These are phyloP conservation scores for Cryptosporidium sp. DNA, from an alignment of 169 alveolate species.

Conservation along the genomic window DNA sequence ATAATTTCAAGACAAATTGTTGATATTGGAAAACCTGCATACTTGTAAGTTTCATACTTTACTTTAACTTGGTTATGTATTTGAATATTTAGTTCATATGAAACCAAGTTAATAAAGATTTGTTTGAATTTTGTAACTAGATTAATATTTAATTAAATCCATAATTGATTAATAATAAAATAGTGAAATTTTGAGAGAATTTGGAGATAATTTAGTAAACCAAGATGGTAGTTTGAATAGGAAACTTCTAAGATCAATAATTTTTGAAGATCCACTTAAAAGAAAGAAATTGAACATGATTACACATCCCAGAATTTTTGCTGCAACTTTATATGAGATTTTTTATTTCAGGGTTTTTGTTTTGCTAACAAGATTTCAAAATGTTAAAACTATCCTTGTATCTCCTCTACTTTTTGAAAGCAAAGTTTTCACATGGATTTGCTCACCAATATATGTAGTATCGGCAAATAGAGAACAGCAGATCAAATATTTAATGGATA, in stretches of 20 bases:
- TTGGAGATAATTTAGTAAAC: slow-evolving; percentile 80
- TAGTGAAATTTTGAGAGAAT: slow-evolving; percentile 76
- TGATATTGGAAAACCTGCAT: slow-evolving; percentile 76
- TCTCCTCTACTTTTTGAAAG: slow-evolving; percentile 88
- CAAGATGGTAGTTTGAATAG: slow-evolving; percentile 81
- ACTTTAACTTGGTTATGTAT: neutral
- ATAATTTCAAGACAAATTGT: slow-evolving; percentile 80
- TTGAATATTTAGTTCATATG: neutral
- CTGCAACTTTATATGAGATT: slow-evolving; percentile 77
- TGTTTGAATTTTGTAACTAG: neutral
- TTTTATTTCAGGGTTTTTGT: slow-evolving; percentile 76
- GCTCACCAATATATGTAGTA: slow-evolving; percentile 85
- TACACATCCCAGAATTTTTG: slow-evolving; percentile 81
- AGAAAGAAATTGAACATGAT: slow-evolving; percentile 80
- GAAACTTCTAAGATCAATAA: slow-evolving; percentile 79
- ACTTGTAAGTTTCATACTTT: slow-evolving; percentile 30
- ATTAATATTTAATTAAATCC: neutral
- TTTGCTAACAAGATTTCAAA: slow-evolving; percentile 24
- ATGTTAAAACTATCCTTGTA: slow-evolving; percentile 77
- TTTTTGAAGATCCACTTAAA: slow-evolving; percentile 78
- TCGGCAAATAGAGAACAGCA: slow-evolving; percentile 75
- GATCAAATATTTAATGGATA: slow-evolving; percentile 72
- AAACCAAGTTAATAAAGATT: neutral
- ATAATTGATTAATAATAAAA: neutral
- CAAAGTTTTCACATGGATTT: slow-evolving; percentile 78